A percentile compares a stretch with the other conserved stretches of the same genome.
Conservation (phyloP, 768 basidiomycete species). For the Lactifluus rugatus region DNA sequence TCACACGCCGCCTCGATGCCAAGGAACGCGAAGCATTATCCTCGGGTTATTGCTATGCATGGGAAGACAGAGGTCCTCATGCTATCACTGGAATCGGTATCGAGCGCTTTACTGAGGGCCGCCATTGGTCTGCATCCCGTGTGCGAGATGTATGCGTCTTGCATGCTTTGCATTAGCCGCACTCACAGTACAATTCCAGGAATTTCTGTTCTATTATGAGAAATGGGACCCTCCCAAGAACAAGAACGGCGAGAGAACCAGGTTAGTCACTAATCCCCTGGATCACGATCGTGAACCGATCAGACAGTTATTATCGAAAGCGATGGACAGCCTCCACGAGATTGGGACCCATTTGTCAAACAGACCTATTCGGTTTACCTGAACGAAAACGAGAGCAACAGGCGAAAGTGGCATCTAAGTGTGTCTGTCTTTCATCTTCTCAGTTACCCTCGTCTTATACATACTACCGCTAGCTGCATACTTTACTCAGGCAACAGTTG, state of each 20-base stretch:
- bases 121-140: slow-evolving; percentile 80
- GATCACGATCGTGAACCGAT: slow-evolving; percentile 14
- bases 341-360: slow-evolving; percentile 39
- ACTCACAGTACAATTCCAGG: slow-evolving; percentile 25
- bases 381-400: slow-evolving; percentile 7
- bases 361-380: slow-evolving; percentile 41
- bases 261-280: slow-evolving; percentile 13
- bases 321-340: slow-evolving; percentile 34
- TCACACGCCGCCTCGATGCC: slow-evolving; percentile 72
- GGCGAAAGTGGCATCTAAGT: slow-evolving; percentile 44
- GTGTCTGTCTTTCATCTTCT: slow-evolving; percentile 19
- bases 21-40: slow-evolving; percentile 60
- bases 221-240: slow-evolving; percentile 35
- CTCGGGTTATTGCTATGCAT: slow-evolving; percentile 77
- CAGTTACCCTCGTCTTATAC: background rate
- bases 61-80: slow-evolving; percentile 81
- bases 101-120: slow-evolving; percentile 73
- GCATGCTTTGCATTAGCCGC: background rate
- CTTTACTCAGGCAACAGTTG: slow-evolving; percentile 70
- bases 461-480: slow-evolving; percentile 53
- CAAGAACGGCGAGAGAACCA: slow-evolving; percentile 28
- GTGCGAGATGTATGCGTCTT: slow-evolving; percentile 38
- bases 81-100: slow-evolving; percentile 73
- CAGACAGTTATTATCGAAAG: slow-evolving; percentile 17
- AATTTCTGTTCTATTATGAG: slow-evolving; percentile 49